Conservation (phyloP, 1,139 yeast genomes). For the Candida pseudocylindracea region DNA sequence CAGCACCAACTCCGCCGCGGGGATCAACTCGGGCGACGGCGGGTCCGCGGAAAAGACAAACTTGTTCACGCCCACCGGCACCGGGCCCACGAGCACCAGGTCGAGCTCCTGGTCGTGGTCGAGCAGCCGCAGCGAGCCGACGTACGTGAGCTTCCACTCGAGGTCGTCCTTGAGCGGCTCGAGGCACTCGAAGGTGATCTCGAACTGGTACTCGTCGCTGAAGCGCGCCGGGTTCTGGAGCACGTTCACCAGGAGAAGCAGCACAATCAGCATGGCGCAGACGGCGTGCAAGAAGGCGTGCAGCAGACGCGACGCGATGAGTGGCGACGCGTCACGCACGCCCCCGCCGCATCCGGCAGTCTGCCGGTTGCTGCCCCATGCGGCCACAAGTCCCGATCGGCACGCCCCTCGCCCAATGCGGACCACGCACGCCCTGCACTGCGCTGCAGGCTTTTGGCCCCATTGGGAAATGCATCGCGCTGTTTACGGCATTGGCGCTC, state of each 20-base stretch:
- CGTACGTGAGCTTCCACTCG: constrained; percentile 95
- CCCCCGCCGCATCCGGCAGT: no score
- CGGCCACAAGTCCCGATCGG: no score
- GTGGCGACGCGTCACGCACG: no score
- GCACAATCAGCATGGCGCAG: constrained; percentile 90
- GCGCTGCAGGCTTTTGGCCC: no score
- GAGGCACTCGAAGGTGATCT: constrained; percentile 89
- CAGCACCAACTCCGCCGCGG: constrained; percentile 84
- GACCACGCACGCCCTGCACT: no score
- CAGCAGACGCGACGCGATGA: no score
- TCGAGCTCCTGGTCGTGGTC: constrained; percentile 96
- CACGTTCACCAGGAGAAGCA: constrained; percentile 77
- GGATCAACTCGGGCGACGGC: constrained; percentile 86
- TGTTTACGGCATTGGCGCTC: no score
- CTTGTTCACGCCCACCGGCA: constrained; percentile 91
- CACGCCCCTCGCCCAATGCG: no score
- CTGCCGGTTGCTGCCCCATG: no score
- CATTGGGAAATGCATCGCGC: no score
- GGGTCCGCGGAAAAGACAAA: constrained; percentile 90
- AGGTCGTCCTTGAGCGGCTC: constrained; percentile 85
- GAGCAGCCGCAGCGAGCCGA: constrained; percentile 78
- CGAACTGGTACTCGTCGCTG: constrained; percentile 85
- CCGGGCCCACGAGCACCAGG: constrained; percentile 90
- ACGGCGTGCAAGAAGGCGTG: no score
- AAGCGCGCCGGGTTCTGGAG: constrained; percentile 91